These are phyloP conservation scores for Monosporascus cannonballus DNA, from an alignment of 2,329 filamentous ascomycete species.

Conservation along the genomic window DNA sequence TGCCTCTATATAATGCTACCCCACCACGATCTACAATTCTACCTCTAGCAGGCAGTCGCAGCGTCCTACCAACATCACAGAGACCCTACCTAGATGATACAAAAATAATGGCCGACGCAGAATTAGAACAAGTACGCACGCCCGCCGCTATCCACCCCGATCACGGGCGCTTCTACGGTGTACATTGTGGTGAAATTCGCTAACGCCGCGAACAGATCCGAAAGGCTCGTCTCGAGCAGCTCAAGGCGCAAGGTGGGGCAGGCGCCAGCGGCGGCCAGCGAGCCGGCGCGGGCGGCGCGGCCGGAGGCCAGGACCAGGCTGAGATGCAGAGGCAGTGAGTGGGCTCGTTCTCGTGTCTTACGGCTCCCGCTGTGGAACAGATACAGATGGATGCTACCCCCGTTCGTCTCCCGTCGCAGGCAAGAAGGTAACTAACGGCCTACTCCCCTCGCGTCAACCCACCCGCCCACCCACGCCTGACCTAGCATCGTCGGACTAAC, in stretches of 20 bases:
- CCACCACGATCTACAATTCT: too few relatives aligned
- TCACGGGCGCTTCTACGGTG: too few relatives aligned
- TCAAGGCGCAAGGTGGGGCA: conserved; percentile 65
- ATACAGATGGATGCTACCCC: neutral
- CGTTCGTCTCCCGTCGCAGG: conserved; percentile 22
- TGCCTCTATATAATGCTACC: too few relatives aligned
- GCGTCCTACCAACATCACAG: neutral
- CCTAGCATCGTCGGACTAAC: neutral
- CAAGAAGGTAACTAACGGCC: conserved; percentile 29
- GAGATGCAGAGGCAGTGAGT: conserved; percentile 58
- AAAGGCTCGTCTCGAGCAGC: conserved; percentile 86
- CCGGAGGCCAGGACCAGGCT: conserved; percentile 45
- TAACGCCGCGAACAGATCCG: conserved; percentile 57
- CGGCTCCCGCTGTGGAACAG: neutral
- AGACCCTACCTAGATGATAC: neutral
- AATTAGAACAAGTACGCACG: conserved; percentile 28
- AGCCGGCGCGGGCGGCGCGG: conserved; percentile 38
- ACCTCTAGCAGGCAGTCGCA: neutral
- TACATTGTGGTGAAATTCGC: too few relatives aligned
- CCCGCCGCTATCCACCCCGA: too few relatives aligned
- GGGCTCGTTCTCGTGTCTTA: neutral
- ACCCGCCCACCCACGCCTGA: neutral
- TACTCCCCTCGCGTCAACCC: neutral
- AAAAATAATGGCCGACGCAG: conserved; percentile 32
- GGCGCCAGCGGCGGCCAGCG: conserved; percentile 36